Base-by-base conservation (phyloP, 139 green algal genomes). In the Helicosporidium sp. region DNA sequence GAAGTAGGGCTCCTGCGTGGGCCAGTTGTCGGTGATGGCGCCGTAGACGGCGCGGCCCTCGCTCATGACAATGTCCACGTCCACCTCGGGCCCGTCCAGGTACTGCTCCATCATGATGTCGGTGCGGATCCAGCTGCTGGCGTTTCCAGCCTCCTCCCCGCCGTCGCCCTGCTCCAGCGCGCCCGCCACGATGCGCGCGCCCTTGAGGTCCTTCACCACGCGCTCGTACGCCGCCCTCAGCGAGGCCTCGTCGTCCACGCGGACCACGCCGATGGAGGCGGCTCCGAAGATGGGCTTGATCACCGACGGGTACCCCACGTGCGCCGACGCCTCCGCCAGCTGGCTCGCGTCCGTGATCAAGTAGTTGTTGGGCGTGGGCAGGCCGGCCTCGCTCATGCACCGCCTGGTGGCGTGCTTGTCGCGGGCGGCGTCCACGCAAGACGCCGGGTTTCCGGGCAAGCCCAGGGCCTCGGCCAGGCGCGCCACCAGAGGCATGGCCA, bases 91-190 rank as follows among this genome's bases (percentile, higher is more conserved):
- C 15, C 78, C 78, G 55, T 87, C 78, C 46, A 87, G 55, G 64
- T 87, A 87, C 59, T 90, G 67, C 58, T 92, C 82, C 51, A 92
- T 63, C 75, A 92, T 87, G 34, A 92, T 61, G 33, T 68, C 67
- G 34, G 79, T 63, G 23, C 78, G 65, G 50, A 87, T 78, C 75
- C 74, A 84, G 26, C 35, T 35, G 22, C 52, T 54, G 19, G 62
- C 63, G 41, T 67, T 69, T 41, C 54, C 48, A 12, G 63, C 73
- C 25, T 65, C 62, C 22, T 58, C 61, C 25, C 47, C 51, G 34
- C 35, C 49, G 23, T 58, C 23, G 17, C 65, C 77, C 53, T 87
- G 65, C 35, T 74, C 43, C 19, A 87, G 61, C 7, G 78, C 78
- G 7, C 78, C 78, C 26, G 68, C 77, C 48, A 81, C 70, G 28